Evolutionary conservation across 208 protist genomes (phyloP), one percentile per base, ranked within the genome.

Genomic region (Strigomonas culicis): DNA sequence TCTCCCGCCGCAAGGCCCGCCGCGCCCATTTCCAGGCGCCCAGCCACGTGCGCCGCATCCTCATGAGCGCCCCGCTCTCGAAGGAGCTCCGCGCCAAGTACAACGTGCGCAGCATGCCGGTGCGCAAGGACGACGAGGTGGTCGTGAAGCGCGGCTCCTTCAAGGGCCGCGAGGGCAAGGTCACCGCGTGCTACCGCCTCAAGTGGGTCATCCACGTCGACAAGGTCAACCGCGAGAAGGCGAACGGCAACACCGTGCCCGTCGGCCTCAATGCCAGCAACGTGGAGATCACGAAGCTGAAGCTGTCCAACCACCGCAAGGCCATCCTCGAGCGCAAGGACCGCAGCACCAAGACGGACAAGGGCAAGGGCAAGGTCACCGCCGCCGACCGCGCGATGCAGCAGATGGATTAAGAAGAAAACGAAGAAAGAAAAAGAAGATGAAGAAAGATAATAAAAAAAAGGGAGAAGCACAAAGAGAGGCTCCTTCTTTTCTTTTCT

Each of bases 201-300:
- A 99, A 99, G 87, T 99, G 94, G 87, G 93, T 98, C 47, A 98
- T 99, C 80, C 95, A 99, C 93, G 91, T 99, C 73, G 98, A 99
- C 68, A 97, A 98, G 73, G 77, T 99, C 57, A 93, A 88, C 72
- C 84, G 92, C 43, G 97, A 99, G 77, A 99, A 99, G 92, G 84
- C 84, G 55, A 97, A 97, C 83, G 96, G 97, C 72, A 82, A 80
- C 60, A 95, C 92, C 57, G 92, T 95, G 43, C 65, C 86, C 52
- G 88, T 99, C 59, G 95, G 96, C 74, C 93, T 99, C 82, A 73
- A 99, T 80, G 86, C 99, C 56, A 99, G 98, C 74, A 99, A 99
- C 76, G 92, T 99, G 57, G 90, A 99, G 77, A 98, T 99, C 86
- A 99, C 96, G 72, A 99, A 99, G 88, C 93, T 99, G 72, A 98